phyloP scores from a whole-genome alignment of 1,284 basidiomycete species.

The Tausonia pullulans region DNA sequence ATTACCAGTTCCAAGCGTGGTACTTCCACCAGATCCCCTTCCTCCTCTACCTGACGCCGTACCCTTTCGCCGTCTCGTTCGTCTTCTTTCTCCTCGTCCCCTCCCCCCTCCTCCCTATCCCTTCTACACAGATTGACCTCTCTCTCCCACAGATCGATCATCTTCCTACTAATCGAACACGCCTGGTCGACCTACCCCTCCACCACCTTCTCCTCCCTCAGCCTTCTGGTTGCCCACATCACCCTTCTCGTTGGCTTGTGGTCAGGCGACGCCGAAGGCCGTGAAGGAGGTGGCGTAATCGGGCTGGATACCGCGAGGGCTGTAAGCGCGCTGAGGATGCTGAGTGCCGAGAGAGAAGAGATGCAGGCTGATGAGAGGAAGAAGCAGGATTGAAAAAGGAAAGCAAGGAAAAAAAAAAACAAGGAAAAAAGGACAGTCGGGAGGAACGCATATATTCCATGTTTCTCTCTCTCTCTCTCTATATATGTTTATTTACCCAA shows the following conservation, averaged over 20 bases:
- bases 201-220: conserved; percentile 54
- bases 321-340: no score
- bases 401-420: no score
- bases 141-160: conserved; percentile 29
- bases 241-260: conserved; percentile 47
- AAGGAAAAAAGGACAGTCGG: no score
- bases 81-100: background rate
- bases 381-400: no score
- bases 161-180: conserved; percentile 62
- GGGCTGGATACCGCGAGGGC: no score
- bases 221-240: conserved; percentile 50
- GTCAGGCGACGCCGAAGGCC: conserved; percentile 12
- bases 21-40: conserved; percentile 90
- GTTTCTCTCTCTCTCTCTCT: no score
- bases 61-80: background rate
- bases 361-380: no score
- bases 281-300: background rate
- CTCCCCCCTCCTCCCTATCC: conserved; percentile 2
- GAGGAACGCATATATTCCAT: no score
- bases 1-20: conserved; percentile 99
- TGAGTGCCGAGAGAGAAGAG: no score
- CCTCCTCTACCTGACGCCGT: conserved; percentile 61
- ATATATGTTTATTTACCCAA: no score
- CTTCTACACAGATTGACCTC: background rate
- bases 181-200: conserved; percentile 82